Conservation (phyloP, 768 basidiomycete genomes). For the Tubosaeta brunneosetosa region DNA sequence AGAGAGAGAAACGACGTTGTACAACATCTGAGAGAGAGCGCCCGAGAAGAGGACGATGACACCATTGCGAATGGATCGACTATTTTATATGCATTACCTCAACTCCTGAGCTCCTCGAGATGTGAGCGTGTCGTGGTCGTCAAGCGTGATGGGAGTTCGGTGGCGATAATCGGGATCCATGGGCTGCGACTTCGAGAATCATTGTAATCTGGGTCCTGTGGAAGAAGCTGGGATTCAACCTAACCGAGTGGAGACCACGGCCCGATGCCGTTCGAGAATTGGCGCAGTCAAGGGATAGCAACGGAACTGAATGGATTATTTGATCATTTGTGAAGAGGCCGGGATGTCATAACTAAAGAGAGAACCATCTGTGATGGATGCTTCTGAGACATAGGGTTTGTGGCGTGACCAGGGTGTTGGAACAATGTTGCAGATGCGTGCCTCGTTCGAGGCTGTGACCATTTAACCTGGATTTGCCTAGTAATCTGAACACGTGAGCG, state of each 20-base stretch:
- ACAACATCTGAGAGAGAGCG: slow-evolving; percentile 16
- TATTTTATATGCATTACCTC: slow-evolving; percentile 18
- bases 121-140: slow-evolving; percentile 9
- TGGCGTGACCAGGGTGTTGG: slow-evolving; percentile 6
- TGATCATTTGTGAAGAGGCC: slow-evolving; percentile 14
- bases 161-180: slow-evolving; percentile 21
- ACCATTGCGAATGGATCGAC: slow-evolving; percentile 9
- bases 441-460: slow-evolving; percentile 23
- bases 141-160: slow-evolving; percentile 16
- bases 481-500: slow-evolving; percentile 10
- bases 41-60: slow-evolving; percentile 12
- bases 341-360: slow-evolving; percentile 13
- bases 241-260: slow-evolving; percentile 23
- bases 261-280: slow-evolving; percentile 15
- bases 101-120: slow-evolving; percentile 10
- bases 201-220: slow-evolving; percentile 14
- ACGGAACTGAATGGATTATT: slow-evolving; percentile 10
- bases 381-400: slow-evolving; percentile 13
- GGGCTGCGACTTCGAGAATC: slow-evolving; percentile 16
- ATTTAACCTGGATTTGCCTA: slow-evolving; percentile 9
- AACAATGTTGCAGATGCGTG: slow-evolving; percentile 12
- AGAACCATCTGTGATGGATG: slow-evolving; percentile 6
- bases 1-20: slow-evolving; percentile 39
- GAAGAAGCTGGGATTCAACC: slow-evolving; percentile 17
- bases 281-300: slow-evolving; percentile 8